phyloP scores from a whole-genome alignment of 192 early-diverging fungal species.

The Entomortierella chlamydospora region DNA sequence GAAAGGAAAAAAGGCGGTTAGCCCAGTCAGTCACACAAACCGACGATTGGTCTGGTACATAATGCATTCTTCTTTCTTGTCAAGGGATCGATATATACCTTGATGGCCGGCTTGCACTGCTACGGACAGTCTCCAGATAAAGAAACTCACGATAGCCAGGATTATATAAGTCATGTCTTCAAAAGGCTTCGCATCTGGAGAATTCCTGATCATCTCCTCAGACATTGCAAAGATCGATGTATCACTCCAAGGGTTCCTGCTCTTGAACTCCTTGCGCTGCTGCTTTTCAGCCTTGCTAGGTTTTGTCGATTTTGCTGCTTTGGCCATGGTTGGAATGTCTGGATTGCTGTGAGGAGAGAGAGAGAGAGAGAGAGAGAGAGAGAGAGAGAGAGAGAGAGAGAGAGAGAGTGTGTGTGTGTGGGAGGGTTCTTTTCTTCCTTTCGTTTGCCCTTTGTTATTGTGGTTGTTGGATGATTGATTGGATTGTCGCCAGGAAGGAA shows the following conservation, averaged over 20 bases:
- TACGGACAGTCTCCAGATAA: slow-evolving; percentile 37
- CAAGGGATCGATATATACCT: slow-evolving; percentile 3
- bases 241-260: slow-evolving; percentile 9
- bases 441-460: too few relatives aligned
- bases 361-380: too few relatives aligned
- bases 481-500: too few relatives aligned
- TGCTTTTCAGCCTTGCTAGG: slow-evolving; percentile 27
- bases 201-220: slow-evolving; percentile 23
- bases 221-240: slow-evolving; percentile 24
- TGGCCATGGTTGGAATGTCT: slow-evolving; percentile 15
- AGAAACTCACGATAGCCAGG: slow-evolving; percentile 19
- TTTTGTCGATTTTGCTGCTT: slow-evolving; percentile 40
- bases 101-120: slow-evolving; percentile 17
- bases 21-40: background rate
- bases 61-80: background rate
- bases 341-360: too few relatives aligned
- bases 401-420: too few relatives aligned
- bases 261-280: slow-evolving; percentile 7
- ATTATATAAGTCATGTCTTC: slow-evolving; percentile 33
- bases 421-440: too few relatives aligned
- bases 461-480: too few relatives aligned
- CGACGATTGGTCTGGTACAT: too few relatives aligned
- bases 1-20: background rate
- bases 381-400: too few relatives aligned
- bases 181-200: slow-evolving; percentile 40